These are phyloP conservation scores for Omphalotus olearius DNA, from an alignment of 1,284 basidiomycete genomes.

Conservation along the genomic window DNA sequence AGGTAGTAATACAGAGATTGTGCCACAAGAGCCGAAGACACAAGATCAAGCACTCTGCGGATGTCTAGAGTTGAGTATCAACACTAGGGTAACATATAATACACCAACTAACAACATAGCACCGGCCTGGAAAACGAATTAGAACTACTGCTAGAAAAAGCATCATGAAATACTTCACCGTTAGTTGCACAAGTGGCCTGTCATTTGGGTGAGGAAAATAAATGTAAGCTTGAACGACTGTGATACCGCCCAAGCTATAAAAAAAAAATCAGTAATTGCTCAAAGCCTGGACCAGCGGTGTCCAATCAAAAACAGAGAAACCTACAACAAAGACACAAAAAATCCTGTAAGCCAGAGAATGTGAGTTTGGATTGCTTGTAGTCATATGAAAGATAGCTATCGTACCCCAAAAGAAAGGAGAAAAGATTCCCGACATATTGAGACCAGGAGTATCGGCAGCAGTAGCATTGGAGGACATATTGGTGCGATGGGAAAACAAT, in stretches of 20 bases:
- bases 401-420: slow-evolving; percentile 26
- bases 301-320: neutral
- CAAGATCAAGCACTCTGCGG: slow-evolving; percentile 21
- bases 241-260: slow-evolving; percentile 20
- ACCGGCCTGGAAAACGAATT: slow-evolving; percentile 15
- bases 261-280: neutral
- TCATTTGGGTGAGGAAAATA: slow-evolving; percentile 22
- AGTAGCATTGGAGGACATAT: neutral
- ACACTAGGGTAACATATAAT: neutral
- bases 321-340: slow-evolving; percentile 6
- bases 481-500: neutral
- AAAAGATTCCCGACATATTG: slow-evolving; percentile 22
- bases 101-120: slow-evolving; percentile 20
- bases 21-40: slow-evolving; percentile 22
- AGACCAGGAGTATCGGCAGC: slow-evolving; percentile 11
- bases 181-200: slow-evolving; percentile 11
- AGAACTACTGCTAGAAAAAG: neutral
- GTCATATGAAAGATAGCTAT: neutral
- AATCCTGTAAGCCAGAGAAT: slow-evolving; percentile 4
- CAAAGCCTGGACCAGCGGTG: neutral
- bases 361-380: neutral
- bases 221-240: slow-evolving; percentile 25
- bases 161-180: neutral
- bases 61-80: neutral
- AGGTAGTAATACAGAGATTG: slow-evolving; percentile 26